These are phyloP conservation scores for Lentinus brumalis DNA, from an alignment of 768 basidiomycete genomes.

Conservation along the genomic window DNA sequence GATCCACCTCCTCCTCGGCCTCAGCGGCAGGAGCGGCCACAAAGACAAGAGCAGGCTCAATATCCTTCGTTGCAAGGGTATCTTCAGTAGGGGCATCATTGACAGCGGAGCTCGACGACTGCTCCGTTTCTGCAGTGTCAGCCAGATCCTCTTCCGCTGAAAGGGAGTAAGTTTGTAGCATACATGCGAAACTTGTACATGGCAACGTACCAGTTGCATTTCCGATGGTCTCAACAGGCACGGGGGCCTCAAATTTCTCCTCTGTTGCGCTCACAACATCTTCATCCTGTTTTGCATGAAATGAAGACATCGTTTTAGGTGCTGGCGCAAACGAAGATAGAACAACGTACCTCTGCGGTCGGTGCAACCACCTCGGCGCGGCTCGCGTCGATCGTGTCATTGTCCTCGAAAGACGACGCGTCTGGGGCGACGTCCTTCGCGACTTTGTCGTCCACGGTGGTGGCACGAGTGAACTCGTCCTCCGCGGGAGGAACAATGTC, in stretches of 20 bases:
- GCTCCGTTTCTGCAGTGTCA: not conserved
- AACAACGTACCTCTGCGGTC: not conserved
- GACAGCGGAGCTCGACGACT: not conserved
- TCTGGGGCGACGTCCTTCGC: not conserved
- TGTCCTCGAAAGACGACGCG: conserved; percentile 3
- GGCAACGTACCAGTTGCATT: not conserved
- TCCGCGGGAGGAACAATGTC: conserved; percentile 3
- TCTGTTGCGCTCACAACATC: not conserved
- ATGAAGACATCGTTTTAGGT: not conserved
- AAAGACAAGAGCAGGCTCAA: not conserved
- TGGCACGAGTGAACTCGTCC: not conserved
- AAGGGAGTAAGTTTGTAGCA: not conserved
- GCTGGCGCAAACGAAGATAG: not conserved
- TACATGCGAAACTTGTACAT: not conserved
- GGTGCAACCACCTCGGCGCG: not conserved
- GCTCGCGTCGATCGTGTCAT: conserved; percentile 1
- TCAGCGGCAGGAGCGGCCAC: conserved; percentile 2
- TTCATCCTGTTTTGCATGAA: not conserved
- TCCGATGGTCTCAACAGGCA: not conserved
- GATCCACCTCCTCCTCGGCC: not conserved
- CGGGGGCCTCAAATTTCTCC: conserved; percentile 1
- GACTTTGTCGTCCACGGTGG: not conserved
- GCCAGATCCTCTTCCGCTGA: not conserved
- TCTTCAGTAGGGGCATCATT: not conserved
- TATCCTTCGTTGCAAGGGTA: not conserved